Percentiles rank a stretch among this genome's conserved stretches.
These are phyloP conservation scores for Aleurites moluccanus DNA, from an alignment of 441 rosid genomes.

Conservation along the genomic window DNA sequence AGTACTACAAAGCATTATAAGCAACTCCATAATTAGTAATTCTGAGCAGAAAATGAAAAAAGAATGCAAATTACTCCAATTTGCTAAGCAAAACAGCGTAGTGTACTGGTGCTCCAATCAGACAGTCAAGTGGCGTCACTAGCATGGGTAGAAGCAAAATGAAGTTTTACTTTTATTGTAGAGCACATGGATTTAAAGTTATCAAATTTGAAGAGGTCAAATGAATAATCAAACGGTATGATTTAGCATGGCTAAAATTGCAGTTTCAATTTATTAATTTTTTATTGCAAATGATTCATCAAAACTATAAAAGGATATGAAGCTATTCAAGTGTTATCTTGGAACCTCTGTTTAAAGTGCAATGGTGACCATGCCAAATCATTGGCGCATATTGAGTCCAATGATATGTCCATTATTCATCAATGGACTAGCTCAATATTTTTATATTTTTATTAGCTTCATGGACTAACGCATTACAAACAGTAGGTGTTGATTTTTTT, in stretches of 20 bases:
- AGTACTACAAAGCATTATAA: constrained; percentile 5
- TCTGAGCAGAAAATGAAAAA: neutral
- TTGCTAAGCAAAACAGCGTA: neutral
- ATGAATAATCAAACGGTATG: no score
- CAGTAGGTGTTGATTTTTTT: no score
- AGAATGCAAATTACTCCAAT: neutral
- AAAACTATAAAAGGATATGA: neutral
- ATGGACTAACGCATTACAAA: neutral
- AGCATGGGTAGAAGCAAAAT: neutral
- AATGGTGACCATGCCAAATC: no score
- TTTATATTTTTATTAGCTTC: neutral
- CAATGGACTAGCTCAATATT: no score
- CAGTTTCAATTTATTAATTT: neutral
- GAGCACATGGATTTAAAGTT: neutral
- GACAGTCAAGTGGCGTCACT: neutral
- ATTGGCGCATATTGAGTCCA: no score
- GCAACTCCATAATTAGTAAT: neutral
- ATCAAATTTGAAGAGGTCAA: neutral
- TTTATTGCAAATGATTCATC: neutral
- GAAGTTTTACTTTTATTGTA: neutral
- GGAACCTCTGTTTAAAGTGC: no score
- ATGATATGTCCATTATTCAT: no score
- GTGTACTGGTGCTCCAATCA: no score
- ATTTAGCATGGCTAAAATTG: no score
- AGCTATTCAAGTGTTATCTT: no score